These are phyloP conservation scores for Laburnicola sp. DNA, from an alignment of 2,329 filamentous ascomycete species.

Conservation along the genomic window DNA sequence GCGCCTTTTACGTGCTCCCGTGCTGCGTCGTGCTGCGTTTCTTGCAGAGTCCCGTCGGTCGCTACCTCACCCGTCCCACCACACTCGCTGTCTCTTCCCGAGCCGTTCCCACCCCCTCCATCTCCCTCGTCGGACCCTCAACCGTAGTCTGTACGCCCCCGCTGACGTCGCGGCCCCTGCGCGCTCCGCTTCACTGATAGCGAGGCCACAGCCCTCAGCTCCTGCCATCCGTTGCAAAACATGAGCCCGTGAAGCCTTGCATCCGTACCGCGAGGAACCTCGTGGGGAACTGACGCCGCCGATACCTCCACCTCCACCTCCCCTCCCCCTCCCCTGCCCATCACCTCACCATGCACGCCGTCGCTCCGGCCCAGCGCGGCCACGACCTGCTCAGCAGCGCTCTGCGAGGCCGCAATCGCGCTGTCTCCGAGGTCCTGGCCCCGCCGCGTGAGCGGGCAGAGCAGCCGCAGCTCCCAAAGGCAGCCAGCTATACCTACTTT, in stretches of 20 bases:
- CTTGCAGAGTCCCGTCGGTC: conserved; percentile 6
- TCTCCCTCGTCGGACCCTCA: conserved; percentile 3
- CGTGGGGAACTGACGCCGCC: conserved; percentile 10
- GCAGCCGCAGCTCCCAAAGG: conserved; percentile 39
- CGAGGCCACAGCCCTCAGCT: background rate
- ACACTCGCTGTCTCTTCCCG: conserved; percentile 10
- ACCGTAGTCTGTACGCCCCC: conserved; percentile 2
- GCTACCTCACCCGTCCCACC: conserved; percentile 9
- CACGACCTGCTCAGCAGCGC: conserved; percentile 38
- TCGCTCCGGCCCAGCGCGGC: conserved; percentile 34
- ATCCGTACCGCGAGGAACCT: conserved; percentile 5
- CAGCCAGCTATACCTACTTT: conserved; percentile 48
- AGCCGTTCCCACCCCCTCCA: background rate
- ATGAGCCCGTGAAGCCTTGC: conserved; percentile 14
- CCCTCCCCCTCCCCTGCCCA: too few species aligned
- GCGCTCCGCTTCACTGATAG: background rate
- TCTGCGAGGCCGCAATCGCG: conserved; percentile 35
- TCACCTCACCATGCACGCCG: conserved; percentile 36
- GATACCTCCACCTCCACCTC: conserved; percentile 7
- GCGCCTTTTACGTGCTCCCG: background rate
- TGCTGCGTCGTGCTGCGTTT: background rate
- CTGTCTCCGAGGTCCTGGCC: conserved; percentile 37
- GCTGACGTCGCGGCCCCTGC: conserved; percentile 7
- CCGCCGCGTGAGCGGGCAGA: conserved; percentile 29
- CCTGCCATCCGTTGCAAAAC: background rate